phyloP scores from a whole-genome alignment of 805 yeast genomes.

The Starmerella apicola region DNA sequence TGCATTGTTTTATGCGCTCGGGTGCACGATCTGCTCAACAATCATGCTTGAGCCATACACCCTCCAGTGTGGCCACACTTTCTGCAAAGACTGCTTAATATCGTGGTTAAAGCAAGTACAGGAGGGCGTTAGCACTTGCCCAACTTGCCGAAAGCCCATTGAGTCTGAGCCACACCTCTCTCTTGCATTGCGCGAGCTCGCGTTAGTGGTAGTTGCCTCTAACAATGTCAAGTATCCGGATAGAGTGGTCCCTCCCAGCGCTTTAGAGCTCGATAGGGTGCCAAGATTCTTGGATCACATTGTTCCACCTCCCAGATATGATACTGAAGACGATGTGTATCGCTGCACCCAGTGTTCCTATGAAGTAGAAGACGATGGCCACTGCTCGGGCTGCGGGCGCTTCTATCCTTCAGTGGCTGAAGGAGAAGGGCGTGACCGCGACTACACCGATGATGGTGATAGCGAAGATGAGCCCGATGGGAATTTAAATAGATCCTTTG shows the following conservation, averaged over 20 bases:
- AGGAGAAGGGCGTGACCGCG: too few species aligned
- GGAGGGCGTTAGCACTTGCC: conserved; percentile 14
- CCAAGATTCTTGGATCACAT: neutral
- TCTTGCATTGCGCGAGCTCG: conserved; percentile 14
- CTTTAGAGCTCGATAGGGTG: neutral
- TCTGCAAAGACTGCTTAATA: conserved; percentile 39
- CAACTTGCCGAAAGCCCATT: conserved; percentile 18
- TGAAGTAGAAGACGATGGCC: conserved; percentile 47
- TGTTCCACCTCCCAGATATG: conserved; percentile 37
- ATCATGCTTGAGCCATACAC: conserved; percentile 46
- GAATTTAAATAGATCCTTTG: too few species aligned
- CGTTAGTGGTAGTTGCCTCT: conserved; percentile 12
- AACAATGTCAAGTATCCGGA: conserved; percentile 7
- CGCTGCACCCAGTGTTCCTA: conserved; percentile 57
- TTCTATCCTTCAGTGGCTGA: too few species aligned
- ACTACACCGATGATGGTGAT: neutral
- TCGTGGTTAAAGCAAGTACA: conserved; percentile 23
- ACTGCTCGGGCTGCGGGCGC: conserved; percentile 45
- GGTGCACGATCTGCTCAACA: conserved; percentile 50
- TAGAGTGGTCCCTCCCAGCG: neutral
- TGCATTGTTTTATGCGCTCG: conserved; percentile 12
- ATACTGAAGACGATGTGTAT: conserved; percentile 51
- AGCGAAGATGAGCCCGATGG: neutral
- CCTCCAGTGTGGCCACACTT: conserved; percentile 51
- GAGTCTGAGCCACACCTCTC: conserved; percentile 14